Base-by-base conservation (phyloP, 2,329 filamentous ascomycete genomes). In the Ceratocystis lukuohia region DNA sequence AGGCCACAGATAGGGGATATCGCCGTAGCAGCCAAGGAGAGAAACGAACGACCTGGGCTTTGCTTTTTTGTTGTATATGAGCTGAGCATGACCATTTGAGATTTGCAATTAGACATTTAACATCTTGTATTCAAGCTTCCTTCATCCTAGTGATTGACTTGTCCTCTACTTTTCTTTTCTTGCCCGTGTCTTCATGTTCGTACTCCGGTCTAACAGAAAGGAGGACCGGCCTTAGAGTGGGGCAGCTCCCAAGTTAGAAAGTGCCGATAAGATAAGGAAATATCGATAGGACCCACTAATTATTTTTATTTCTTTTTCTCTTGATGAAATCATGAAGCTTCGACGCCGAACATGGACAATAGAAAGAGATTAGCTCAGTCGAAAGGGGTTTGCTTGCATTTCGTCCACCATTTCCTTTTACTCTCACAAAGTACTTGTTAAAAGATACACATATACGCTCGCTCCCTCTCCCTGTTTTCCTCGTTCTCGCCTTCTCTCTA, bases 251-350 rank as follows among this genome's bases (percentile, higher is more conserved):
- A 41, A 41, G 37, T 12, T 41, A 12, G 37, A 15, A 41, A 41
- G 37, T 3, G 37, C 10, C 10, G 61, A 62, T 62, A 62, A 62
- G 61, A 62, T 62, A 62, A 62, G 61, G 15, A 46, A 28, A 17
- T 50, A 41, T 50, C 12, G 8, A 15, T 15, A 17, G 12, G 61
- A n/a, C 61, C 61, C 61, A 62, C 61, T 46, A 28, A 25, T 46
- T 62, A 6, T 30, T 57, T 61, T 22, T 61, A 22, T 61, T 61
- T 61, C 22, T 61, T 61, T 61, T 41, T 33, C 37, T 37, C 30
- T 61, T 61, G 28, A 33, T 33, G 8, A 33, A n/a, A 25, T 28
- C n/a, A 10, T 50, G 48, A n/a, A 22, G 48, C 48, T 5, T 8
- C 22, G n/a, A 50, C n/a, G 48, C 5, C 46, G 46, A 48, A 48